Base-by-base conservation (phyloP, 148 eudicot genomes). In the Vaccinium macrocarpon region DNA sequence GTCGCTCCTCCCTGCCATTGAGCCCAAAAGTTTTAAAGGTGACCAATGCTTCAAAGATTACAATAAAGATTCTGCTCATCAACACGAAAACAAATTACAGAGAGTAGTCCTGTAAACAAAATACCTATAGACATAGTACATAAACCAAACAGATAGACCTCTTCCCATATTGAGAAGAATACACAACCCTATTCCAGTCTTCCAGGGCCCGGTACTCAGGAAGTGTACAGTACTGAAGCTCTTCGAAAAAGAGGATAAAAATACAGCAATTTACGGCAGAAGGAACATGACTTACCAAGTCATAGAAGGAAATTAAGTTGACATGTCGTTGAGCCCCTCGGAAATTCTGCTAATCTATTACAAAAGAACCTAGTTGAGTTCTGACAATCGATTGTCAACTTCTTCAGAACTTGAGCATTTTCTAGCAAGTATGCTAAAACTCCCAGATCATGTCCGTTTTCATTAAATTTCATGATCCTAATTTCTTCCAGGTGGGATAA, bases 271-370 rank as follows among this genome's bases (percentile, higher is more conserved):
- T 27, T 21, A 64, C 14, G 23, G 71, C 71, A 64, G 32, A 51
- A 48, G 79, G 16, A 48, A 5, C 9, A 77, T 77, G 59, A 50
- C 80, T 49, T n/a, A n/a, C 80, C 52, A 25, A 52, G 50, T 77
- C 14, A 76, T 48, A 50, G 2, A 50, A 48, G 6, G 32, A 50
- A 21, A 48, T 25, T 49, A 23, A 77, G 80, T 23, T 3, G 80
- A 77, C 80, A 49, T 48, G 80, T 77, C 29, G 5, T 77, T 23
- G 80, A 77, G 57, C 56, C 35, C 57, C 80, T 77, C 50, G 56
- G 80, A 23, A 77, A 21, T 51, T 25, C 16, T 77, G 56, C 27
- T 5, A 77, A 4, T 48, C 13, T 77, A 25, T 50, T 25, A 23
- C 80, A 52, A 23, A 49, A 12, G 25, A 14, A n/a, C 6, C 23